Conservation (phyloP, 148 eudicot genomes). For the Rhododendron henanense region DNA sequence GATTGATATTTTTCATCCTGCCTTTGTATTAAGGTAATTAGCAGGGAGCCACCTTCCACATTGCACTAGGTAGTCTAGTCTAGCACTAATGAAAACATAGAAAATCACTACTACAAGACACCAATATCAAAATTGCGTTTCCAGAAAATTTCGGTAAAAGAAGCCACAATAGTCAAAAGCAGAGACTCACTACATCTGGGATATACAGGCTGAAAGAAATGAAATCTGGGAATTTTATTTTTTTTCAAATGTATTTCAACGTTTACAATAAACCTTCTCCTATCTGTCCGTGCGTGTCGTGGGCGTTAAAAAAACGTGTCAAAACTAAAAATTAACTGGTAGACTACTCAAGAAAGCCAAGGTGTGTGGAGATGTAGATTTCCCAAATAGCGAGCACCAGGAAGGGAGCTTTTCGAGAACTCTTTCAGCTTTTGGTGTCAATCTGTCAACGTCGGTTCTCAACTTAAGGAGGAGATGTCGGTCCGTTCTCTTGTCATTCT, state of each 20-base stretch:
- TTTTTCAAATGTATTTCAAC: neutral
- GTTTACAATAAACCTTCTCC: neutral
- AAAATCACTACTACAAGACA: neutral
- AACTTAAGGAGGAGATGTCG: slow-evolving; percentile 47
- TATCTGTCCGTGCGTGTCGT: neutral
- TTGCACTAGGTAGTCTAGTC: neutral
- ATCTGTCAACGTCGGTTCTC: slow-evolving; percentile 68
- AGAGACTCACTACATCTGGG: neutral
- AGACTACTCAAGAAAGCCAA: slow-evolving; percentile 66
- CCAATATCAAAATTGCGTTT: neutral
- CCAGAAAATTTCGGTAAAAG: neutral
- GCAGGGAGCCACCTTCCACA: neutral
- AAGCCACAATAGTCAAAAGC: neutral
- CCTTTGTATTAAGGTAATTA: neutral
- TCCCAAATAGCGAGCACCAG: slow-evolving; percentile 94
- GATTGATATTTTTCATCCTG: neutral
- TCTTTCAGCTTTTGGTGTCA: slow-evolving; percentile 55
- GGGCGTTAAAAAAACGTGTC: neutral
- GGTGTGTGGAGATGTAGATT: slow-evolving; percentile 79
- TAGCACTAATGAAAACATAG: neutral
- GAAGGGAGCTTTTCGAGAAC: slow-evolving; percentile 72
- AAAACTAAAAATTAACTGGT: slow-evolving; percentile 38
- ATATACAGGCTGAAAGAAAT: neutral
- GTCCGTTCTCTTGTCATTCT: slow-evolving; percentile 7
- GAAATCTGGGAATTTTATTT: neutral